These are phyloP conservation scores for Aaosphaeria pasadenensis DNA, from an alignment of 2,329 filamentous ascomycete species.

Conservation along the genomic window DNA sequence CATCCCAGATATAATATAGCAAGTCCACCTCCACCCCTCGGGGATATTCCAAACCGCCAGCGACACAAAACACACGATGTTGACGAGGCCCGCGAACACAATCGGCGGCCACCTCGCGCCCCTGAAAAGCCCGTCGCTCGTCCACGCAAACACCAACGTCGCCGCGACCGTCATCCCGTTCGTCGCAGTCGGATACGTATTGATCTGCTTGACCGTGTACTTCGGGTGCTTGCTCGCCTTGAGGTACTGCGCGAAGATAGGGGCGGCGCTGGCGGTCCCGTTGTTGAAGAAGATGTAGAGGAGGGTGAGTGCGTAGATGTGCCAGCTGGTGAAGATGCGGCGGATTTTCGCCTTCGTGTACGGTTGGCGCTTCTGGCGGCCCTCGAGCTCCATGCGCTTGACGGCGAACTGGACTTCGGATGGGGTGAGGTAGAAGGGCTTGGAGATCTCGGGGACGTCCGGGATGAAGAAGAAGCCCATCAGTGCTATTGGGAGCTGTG, in stretches of 20 bases:
- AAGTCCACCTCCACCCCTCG: slow-evolving; percentile 60
- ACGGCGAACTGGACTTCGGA: slow-evolving; percentile 45
- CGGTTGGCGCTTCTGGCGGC: slow-evolving; percentile 43
- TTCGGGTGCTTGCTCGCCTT: slow-evolving; percentile 32
- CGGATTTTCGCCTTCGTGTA: slow-evolving; percentile 54
- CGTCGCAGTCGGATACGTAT: slow-evolving; percentile 52
- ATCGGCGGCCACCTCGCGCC: slow-evolving; percentile 64
- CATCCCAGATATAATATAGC: slow-evolving; percentile 54
- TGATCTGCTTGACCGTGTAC: slow-evolving; percentile 54
- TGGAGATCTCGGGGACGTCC: slow-evolving; percentile 51
- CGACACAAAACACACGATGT: slow-evolving; percentile 41
- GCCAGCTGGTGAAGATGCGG: slow-evolving; percentile 63
- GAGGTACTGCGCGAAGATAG: slow-evolving; percentile 53
- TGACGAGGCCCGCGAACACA: slow-evolving; percentile 51
- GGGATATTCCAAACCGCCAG: slow-evolving; percentile 52
- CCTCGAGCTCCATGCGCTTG: slow-evolving; percentile 51
- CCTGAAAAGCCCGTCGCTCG: slow-evolving; percentile 58
- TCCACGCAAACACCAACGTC: slow-evolving; percentile 64
- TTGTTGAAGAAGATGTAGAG: slow-evolving; percentile 67
- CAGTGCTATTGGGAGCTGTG: slow-evolving; percentile 48
- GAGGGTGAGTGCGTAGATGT: slow-evolving; percentile 57
- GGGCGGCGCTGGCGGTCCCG: slow-evolving; percentile 49
- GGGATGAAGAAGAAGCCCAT: slow-evolving; percentile 50
- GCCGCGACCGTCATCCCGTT: slow-evolving; percentile 55
- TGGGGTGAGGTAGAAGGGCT: slow-evolving; percentile 48